Evolutionary conservation across 2,329 filamentous ascomycete species (phyloP), one percentile per base, ranked within the genome.

Genomic region (Diaporthe caulivora): DNA sequence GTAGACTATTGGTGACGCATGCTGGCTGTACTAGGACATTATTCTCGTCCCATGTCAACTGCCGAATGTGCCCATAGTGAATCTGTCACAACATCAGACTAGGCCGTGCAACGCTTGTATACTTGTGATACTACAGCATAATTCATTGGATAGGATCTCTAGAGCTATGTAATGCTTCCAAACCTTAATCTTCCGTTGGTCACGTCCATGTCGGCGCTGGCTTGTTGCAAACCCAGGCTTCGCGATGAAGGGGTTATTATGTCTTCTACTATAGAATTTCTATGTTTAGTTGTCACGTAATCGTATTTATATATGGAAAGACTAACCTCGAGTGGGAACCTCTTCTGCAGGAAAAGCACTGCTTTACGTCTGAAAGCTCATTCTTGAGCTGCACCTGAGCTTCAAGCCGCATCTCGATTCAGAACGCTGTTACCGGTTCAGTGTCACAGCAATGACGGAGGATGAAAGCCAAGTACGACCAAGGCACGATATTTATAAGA

Each of bases 81-180:
- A 44, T n/a, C 37, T 62, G 58, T 62, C 58, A 62, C 58, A 62
- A 62, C 58, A 47, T 62, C 58, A 10, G 58, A 62, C 58, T 47
- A 29, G 21, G 40, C 24, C 15, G 47, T 24, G 58, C 58, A 24
- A 17, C 26, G 17, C 58, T 40, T 17, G 37, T 31, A 31, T 44
- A 62, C 17, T 1, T 11, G 37, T 4, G 21, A 26, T 8, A 2
- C 58, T 31, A 29, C 58, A 18, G 21, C 37, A 62, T 7, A 5
- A 31, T 64, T 47, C 58, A 47, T 8, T 47, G 42, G 37, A 18
- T 18, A 17, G 26, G 31, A 34, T 17, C 24, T n/a, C 18, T 31
- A 4, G 13, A 47, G 24, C 24, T 15, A 47, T 47, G 13, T 31
- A 17, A 47, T 42, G 26, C 58, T 47, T 44, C 21, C 24, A 44